A percentile compares a stretch with the other conserved stretches of the same genome.
Conservation (phyloP, 164 flowering plant species). For the Hamamelis virginiana region DNA sequence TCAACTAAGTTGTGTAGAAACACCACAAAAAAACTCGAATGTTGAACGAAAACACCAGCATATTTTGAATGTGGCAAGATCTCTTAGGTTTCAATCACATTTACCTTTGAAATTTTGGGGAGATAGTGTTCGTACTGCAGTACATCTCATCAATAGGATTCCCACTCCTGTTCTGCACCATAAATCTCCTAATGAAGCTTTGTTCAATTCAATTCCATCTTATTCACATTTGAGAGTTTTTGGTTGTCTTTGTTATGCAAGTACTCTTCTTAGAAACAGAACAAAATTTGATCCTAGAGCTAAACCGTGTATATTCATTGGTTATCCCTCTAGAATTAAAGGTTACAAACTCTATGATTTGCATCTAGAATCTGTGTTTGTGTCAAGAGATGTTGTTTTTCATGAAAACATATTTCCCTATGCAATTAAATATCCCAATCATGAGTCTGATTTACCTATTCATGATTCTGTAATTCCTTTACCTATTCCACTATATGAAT, state of each 20-base stretch:
- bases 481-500: no score
- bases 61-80: slow-evolving; percentile 12
- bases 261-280: no score
- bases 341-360: no score
- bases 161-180: neutral
- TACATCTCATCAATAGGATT: slow-evolving; percentile 14
- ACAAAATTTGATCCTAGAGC: neutral
- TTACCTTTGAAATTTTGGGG: slow-evolving; percentile 19
- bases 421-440: no score
- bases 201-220: neutral
- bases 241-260: no score
- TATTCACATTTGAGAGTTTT: slow-evolving; percentile 3
- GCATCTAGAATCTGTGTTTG: no score
- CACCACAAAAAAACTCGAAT: slow-evolving; percentile 19
- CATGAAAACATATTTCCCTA: no score
- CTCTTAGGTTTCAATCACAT: slow-evolving; percentile 10
- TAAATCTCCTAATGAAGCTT: slow-evolving; percentile 14
- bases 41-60: slow-evolving; percentile 23
- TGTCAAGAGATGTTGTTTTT: no score
- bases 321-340: no score
- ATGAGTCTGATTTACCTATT: no score
- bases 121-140: slow-evolving; percentile 7
- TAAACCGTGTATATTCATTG: no score
- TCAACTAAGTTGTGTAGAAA: slow-evolving; percentile 3
- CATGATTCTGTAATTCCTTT: no score